These are phyloP conservation scores for Neurospora sp. DNA, from an alignment of 495 filamentous ascomycete species.

Conservation along the genomic window DNA sequence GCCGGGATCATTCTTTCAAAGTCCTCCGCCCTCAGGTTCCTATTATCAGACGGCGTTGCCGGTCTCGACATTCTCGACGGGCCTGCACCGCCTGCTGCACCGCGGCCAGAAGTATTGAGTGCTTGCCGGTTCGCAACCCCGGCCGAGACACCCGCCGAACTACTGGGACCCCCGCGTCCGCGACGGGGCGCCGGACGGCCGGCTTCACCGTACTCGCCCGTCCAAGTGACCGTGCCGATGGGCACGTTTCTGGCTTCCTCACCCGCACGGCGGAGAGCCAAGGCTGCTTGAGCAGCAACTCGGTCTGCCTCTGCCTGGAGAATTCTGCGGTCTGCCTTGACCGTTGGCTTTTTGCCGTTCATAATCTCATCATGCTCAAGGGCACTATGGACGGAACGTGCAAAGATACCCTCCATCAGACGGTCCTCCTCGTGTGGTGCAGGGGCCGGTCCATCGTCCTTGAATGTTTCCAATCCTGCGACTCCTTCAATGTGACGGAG, in stretches of 20 bases:
- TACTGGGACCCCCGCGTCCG: conserved; percentile 28
- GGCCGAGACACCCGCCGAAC: conserved; percentile 40
- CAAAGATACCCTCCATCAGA: conserved; percentile 79
- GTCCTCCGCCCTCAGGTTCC: conserved; percentile 34
- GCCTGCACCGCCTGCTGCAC: conserved; percentile 25
- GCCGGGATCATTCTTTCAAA: conserved; percentile 65
- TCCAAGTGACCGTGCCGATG: conserved; percentile 89
- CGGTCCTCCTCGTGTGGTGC: conserved; percentile 44
- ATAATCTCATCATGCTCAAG: conserved; percentile 86
- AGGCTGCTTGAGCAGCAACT: conserved; percentile 67
- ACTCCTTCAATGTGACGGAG: conserved; percentile 28
- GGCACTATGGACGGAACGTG: conserved; percentile 70
- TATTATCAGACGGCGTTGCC: conserved; percentile 4
- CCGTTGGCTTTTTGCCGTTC: conserved; percentile 44
- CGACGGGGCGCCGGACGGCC: conserved; percentile 42
- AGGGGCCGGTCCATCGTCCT: conserved; percentile 6
- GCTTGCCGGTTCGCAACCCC: no score
- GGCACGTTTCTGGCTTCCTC: conserved; percentile 60
- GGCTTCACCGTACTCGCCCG: conserved; percentile 65
- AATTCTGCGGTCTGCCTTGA: conserved; percentile 58
- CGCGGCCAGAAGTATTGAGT: conserved; percentile 18
- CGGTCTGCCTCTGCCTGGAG: conserved; percentile 72
- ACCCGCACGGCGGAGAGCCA: conserved; percentile 59
- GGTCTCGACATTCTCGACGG: conserved; percentile 24
- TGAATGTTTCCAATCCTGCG: conserved; percentile 23